A percentile compares a stretch with the other conserved stretches of the same genome.
phyloP scores from a whole-genome alignment of 176 grass and related monocot species.

The Aegilops tauschii region DNA sequence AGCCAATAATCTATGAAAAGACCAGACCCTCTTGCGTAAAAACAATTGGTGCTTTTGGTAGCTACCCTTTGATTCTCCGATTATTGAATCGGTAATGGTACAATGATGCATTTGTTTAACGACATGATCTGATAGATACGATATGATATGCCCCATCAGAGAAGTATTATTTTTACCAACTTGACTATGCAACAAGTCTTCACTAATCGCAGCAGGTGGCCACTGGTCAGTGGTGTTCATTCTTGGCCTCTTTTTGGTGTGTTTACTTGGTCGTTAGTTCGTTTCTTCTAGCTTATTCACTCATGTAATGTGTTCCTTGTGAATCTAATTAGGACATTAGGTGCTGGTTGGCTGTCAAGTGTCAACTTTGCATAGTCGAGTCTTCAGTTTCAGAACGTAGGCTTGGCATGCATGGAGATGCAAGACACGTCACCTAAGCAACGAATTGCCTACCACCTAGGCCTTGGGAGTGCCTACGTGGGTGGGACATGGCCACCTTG shows the following conservation, averaged over 20 bases:
- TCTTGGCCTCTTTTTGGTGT: background rate
- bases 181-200: slow-evolving; percentile 1
- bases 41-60: slow-evolving; percentile 11
- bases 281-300: too few species aligned
- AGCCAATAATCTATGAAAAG: background rate
- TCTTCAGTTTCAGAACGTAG: background rate
- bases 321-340: background rate
- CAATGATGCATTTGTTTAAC: slow-evolving; percentile 13
- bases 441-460: background rate
- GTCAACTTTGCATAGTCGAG: background rate
- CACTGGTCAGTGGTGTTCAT: background rate
- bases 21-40: background rate
- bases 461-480: background rate
- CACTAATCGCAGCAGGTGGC: background rate
- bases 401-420: background rate
- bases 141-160: background rate
- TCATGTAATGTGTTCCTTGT: background rate
- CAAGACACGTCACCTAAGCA: background rate
- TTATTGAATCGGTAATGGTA: background rate
- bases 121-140: background rate
- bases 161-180: background rate
- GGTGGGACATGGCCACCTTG: background rate
- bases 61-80: background rate
- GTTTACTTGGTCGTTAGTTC: too few species aligned
- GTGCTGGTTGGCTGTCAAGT: background rate